These are phyloP conservation scores for Anthracocystis panici-leucophaei DNA, from an alignment of 1,284 basidiomycete genomes.

Conservation along the genomic window DNA sequence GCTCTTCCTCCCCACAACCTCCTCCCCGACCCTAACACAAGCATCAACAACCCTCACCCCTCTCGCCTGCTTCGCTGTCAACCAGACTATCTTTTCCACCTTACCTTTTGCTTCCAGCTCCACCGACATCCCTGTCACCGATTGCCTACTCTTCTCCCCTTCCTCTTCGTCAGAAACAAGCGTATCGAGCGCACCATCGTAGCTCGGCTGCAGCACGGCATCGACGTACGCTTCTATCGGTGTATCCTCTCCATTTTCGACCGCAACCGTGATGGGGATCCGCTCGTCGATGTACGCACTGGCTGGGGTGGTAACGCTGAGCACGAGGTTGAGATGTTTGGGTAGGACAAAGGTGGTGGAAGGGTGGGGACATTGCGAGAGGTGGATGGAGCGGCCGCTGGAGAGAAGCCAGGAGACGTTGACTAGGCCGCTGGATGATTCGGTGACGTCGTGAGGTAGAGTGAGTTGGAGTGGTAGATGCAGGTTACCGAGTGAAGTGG, in stretches of 20 bases:
- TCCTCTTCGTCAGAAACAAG: neutral
- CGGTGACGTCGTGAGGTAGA: neutral
- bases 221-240: slow-evolving; percentile 18
- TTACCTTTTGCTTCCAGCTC: slow-evolving; percentile 6
- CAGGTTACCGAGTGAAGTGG: neutral
- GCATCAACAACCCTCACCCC: slow-evolving; percentile 21
- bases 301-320: neutral
- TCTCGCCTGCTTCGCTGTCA: slow-evolving; percentile 12
- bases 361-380: slow-evolving; percentile 12
- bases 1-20: slow-evolving; percentile 13
- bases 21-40: slow-evolving; percentile 4
- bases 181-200: slow-evolving; percentile 31
- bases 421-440: neutral
- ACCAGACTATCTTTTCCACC: slow-evolving; percentile 13
- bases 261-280: slow-evolving; percentile 16
- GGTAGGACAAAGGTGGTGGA: neutral
- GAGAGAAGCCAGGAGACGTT: slow-evolving; percentile 16
- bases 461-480: slow-evolving; percentile 2
- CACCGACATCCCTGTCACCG: neutral
- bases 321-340: neutral
- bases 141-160: neutral
- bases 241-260: slow-evolving; percentile 26
- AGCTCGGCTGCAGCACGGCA: slow-evolving; percentile 31
- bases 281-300: slow-evolving; percentile 32
- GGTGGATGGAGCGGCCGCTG: neutral